Conservation (phyloP, 2,329 filamentous ascomycete genomes). For the Gaeumannomyces tritici region DNA sequence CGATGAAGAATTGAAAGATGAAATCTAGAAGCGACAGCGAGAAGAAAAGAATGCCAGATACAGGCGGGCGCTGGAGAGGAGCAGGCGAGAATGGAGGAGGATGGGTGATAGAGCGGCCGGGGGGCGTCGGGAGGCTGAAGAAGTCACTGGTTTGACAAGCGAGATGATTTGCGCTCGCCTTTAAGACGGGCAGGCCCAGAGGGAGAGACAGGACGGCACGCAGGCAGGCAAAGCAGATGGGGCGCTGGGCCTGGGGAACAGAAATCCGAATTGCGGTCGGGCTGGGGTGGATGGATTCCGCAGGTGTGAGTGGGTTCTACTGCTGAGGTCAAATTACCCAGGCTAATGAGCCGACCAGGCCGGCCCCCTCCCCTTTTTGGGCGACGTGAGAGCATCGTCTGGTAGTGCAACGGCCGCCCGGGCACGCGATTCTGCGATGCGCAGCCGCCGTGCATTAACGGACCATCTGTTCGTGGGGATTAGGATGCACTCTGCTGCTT, state of each 20-base stretch:
- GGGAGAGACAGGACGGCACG: background rate
- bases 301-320: slow-evolving; percentile 4
- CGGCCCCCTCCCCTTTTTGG: background rate
- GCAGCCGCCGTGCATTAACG: background rate
- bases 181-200: background rate
- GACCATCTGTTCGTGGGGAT: background rate
- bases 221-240: background rate
- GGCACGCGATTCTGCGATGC: background rate
- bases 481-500: background rate
- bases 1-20: slow-evolving; percentile 1
- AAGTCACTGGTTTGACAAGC: slow-evolving; percentile 2
- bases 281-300: slow-evolving; percentile 2
- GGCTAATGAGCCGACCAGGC: background rate
- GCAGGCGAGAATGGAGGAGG: background rate
- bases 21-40: background rate
- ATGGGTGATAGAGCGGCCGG: background rate
- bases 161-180: slow-evolving; percentile 5
- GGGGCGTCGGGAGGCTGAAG: background rate
- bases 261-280: background rate
- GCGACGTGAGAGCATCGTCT: background rate
- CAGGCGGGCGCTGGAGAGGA: background rate
- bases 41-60: background rate
- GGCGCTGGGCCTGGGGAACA: background rate
- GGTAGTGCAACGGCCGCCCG: background rate
- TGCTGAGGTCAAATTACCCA: slow-evolving; percentile 1